Base-by-base conservation (phyloP, 345 rosid species). In the Aquilaria sinensis region DNA sequence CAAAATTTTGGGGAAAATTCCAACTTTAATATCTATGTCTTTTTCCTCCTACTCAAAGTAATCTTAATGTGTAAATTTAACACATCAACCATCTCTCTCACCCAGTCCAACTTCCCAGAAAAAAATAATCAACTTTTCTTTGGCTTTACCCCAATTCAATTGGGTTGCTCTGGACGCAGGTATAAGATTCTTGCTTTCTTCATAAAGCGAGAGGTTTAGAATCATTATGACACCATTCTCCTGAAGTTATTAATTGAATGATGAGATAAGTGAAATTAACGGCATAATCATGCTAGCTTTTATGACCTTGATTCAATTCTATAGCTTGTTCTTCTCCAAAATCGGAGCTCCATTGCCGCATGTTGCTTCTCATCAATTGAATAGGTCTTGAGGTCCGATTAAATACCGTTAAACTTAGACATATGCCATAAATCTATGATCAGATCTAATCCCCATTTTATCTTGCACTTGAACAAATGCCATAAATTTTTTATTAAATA, bases 281-380 rank as follows among this genome's bases (percentile, higher is more conserved):
- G 99, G 97, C 80, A 73, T 85, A 56, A 94, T 70, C 51, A 97
- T 96, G 2, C 99, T 96, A 3, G 92, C 85, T 51, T 73, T 75
- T 1, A 91, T 97, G 63, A 94, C 88, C 70, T 80, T 84, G 70
- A 85, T 61, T 61, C 99, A 96, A 51, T 88, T 83, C 74, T 90
- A 95, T 0, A 89, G 72, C 52, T 86, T 90, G 82, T 94, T 85
- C 82, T 90, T 94, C 37, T 97, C 89, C 61, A 90, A 80, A 45
- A 94, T 49, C 97, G 74, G 69, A 88, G 77, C 81, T 94, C 99
- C 95, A 94, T 77, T 15, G 95, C 99, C n/a, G 99, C 97, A 51
- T 85, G 96, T 77, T 87, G 88, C 71, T 83, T 92, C 66, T 85
- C 89, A 12, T 94, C 91, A 71, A 90, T 78, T 69, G 89, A 83